Base-by-base conservation (phyloP, 495 filamentous ascomycete genomes). In the Penicillium nucicola region DNA sequence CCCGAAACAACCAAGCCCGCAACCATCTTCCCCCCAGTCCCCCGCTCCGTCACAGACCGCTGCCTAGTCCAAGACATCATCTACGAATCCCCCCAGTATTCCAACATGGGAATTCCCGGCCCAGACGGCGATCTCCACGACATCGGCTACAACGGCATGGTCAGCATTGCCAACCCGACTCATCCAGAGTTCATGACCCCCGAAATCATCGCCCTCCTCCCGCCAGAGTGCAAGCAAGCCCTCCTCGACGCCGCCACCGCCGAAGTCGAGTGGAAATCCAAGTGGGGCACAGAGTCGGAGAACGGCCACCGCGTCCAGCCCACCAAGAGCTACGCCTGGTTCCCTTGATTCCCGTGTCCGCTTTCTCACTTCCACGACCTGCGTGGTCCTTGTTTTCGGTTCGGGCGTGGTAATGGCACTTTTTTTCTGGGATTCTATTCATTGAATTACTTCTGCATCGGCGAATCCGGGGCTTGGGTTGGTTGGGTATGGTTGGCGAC, bases 1-100 rank as follows among this genome's bases (percentile, higher is more conserved):
- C 15, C 56, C 40, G 39, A 56, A 35, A 23, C 48, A 5, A 14
- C 42, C 11, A 33, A 51, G 17, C 17, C 42, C 30, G 13, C 31
- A 37, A 48, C 71, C 31, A 74, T 78, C 22, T 92, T 93, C 63
- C 70, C 84, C 3, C 72, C 80, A 8, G 70, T 95, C 18, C 78
- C 86, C 6, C 69, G 81, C 1, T 70, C 82, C 50, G 75, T 90
- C 42, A 77, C 84, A 11, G 81, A 85, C 43, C 91, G 89, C 59
- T 92, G 87, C 69, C 74, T 86, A 46, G 77, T 95, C 51, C 71
- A 84, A 15, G 91, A 96, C 58, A 84, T 84, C 9, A 68, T 82
- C 59, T 83, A 80, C 60, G 81, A 84, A 57, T 74, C 77, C 7
- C 84, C 89, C 1, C 72, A 72, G 60, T 58, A 78, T 61, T 68